Conservation (phyloP, 2,329 filamentous ascomycete genomes). For the Colletotrichum godetiae region DNA sequence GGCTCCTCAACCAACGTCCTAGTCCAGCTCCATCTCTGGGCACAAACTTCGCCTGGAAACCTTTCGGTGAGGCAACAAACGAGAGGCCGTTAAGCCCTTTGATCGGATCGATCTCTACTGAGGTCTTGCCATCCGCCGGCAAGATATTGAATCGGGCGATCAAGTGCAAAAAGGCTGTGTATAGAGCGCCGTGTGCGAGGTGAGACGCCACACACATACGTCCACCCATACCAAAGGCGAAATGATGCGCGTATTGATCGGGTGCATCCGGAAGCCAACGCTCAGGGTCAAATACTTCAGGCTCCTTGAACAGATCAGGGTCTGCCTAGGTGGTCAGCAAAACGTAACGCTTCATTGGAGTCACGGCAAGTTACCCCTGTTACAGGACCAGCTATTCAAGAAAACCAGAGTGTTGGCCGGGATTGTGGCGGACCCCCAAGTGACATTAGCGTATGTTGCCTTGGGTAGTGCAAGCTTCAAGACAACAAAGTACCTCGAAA, state of each 20-base stretch:
- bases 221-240: constrained; percentile 63
- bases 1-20: neutral
- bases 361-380: constrained; percentile 37
- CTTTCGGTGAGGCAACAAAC: constrained; percentile 33
- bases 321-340: constrained; percentile 49
- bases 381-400: constrained; percentile 44
- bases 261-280: constrained; percentile 47
- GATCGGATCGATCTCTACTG: constrained; percentile 23
- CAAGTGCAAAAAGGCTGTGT: constrained; percentile 61
- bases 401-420: constrained; percentile 63
- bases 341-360: neutral
- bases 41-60: constrained; percentile 32
- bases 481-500: constrained; percentile 72
- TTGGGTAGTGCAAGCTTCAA: constrained; percentile 74
- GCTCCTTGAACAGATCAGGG: constrained; percentile 70
- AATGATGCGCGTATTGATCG: constrained; percentile 55
- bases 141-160: constrained; percentile 61
- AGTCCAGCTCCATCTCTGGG: constrained; percentile 26
- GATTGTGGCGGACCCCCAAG: constrained; percentile 48
- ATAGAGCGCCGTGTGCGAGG: constrained; percentile 64
- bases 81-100: constrained; percentile 47
- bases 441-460: constrained; percentile 47
- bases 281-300: constrained; percentile 67
- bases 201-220: constrained; percentile 68
- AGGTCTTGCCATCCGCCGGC: constrained; percentile 11